Percentiles rank a stretch among this genome's conserved stretches.
These are phyloP conservation scores for Hypoxylon sp. DNA, from an alignment of 2,329 filamentous ascomycete genomes.

Conservation along the genomic window DNA sequence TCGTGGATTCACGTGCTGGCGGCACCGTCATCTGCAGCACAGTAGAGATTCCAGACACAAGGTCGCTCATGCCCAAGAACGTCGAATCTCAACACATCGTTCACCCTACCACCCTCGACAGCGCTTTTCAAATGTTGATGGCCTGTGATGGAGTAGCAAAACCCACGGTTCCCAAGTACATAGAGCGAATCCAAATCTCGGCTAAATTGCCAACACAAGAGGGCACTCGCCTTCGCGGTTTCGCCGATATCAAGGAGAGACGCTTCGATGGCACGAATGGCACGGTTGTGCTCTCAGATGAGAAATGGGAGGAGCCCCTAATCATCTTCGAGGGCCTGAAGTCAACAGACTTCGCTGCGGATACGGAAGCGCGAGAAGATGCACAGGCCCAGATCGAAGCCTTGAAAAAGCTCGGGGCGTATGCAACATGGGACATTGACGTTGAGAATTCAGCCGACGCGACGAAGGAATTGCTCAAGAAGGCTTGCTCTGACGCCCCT, in stretches of 20 bases:
- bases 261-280: constrained; percentile 52
- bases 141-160: constrained; percentile 49
- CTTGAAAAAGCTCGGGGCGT: constrained; percentile 48
- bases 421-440: constrained; percentile 50
- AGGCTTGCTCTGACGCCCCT: constrained; percentile 43
- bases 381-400: constrained; percentile 46
- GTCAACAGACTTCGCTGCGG: constrained; percentile 48
- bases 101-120: constrained; percentile 49
- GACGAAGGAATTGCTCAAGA: constrained; percentile 41
- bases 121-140: constrained; percentile 51
- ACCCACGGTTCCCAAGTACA: constrained; percentile 50
- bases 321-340: constrained; percentile 52
- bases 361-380: constrained; percentile 44
- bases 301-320: constrained; percentile 51
- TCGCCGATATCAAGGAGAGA: constrained; percentile 50
- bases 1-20: constrained; percentile 43
- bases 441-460: constrained; percentile 50
- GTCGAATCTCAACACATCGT: constrained; percentile 49
- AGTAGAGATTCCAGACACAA: constrained; percentile 49
- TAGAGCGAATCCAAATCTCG: constrained; percentile 51
- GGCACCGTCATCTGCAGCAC: constrained; percentile 46
- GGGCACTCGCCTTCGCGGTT: constrained; percentile 47
- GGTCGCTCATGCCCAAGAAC: constrained; percentile 47
- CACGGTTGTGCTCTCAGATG: constrained; percentile 51
- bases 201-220: constrained; percentile 47